A percentile compares a stretch with the other conserved stretches of the same genome.
Evolutionary conservation across 495 filamentous ascomycete genomes (phyloP).

Genomic region (Lasiosphaeria hispida): DNA sequence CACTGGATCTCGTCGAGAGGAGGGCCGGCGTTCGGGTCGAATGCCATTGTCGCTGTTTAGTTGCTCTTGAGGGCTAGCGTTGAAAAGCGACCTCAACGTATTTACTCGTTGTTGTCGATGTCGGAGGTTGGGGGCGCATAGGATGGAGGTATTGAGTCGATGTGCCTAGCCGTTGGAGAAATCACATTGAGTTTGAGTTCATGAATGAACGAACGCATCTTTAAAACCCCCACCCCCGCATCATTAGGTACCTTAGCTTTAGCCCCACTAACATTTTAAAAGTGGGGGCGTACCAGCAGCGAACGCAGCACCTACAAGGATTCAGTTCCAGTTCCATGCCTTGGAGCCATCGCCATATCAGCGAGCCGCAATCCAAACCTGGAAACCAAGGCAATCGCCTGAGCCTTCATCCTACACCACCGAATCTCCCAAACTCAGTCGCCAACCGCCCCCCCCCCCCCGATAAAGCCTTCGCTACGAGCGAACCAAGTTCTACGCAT

Average conservation of each 20-base stretch:
- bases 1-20: slow-evolving; percentile 78
- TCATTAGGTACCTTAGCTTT: too few relatives aligned
- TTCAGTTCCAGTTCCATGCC: neutral
- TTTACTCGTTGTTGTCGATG: neutral
- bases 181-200: too few relatives aligned
- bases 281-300: neutral
- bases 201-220: too few relatives aligned
- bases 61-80: neutral
- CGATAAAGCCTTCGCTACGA: neutral
- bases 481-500: neutral
- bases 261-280: too few relatives aligned
- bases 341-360: neutral
- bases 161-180: too few relatives aligned
- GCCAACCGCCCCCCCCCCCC: too few relatives aligned
- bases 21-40: slow-evolving; percentile 43
- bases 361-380: neutral
- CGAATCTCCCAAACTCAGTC: neutral
- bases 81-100: neutral
- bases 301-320: neutral
- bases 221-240: too few relatives aligned
- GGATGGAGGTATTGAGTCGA: neutral
- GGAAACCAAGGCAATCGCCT: neutral
- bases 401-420: neutral
- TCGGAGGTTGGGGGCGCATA: neutral
- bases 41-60: neutral